phyloP scores from a whole-genome alignment of 2,329 filamentous ascomycete species.

The Nannizzia gypsea region DNA sequence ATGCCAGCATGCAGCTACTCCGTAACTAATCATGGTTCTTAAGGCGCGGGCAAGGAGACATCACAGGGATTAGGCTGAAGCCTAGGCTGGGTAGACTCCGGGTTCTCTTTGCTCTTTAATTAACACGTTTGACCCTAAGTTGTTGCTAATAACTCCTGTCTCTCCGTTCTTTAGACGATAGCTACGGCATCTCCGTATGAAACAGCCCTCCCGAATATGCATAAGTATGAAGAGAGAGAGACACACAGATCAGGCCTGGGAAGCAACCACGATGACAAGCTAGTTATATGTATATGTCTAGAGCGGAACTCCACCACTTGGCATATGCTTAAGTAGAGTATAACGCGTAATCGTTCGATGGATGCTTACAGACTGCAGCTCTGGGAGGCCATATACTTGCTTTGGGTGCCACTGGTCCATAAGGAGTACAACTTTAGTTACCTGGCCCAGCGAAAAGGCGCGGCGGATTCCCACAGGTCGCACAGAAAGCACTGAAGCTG shows the following conservation, averaged over 20 bases:
- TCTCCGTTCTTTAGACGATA: neutral
- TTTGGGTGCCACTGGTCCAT: too few species aligned
- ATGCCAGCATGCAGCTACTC: neutral
- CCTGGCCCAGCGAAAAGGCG: neutral
- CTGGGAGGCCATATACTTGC: too few species aligned
- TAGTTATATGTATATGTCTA: neutral
- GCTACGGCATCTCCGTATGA: too few species aligned
- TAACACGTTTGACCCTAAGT: neutral
- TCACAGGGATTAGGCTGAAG: neutral
- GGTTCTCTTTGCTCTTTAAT: neutral
- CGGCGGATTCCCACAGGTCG: neutral
- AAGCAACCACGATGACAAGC: too few species aligned
- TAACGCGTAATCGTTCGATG: neutral
- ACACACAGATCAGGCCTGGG: too few species aligned
- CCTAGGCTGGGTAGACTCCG: neutral
- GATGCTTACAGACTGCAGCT: neutral
- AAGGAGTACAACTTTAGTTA: too few species aligned
- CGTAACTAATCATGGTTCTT: neutral
- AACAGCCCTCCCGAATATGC: too few species aligned
- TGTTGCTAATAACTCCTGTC: neutral
- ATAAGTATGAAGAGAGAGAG: too few species aligned
- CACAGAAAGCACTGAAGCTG: neutral
- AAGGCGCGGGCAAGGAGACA: neutral
- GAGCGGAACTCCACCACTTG: constrained; percentile 1
- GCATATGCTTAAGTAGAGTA: neutral